Evolutionary conservation across 2,329 filamentous ascomycete species (phyloP).

Genomic region (Cyanodermella asteris): DNA sequence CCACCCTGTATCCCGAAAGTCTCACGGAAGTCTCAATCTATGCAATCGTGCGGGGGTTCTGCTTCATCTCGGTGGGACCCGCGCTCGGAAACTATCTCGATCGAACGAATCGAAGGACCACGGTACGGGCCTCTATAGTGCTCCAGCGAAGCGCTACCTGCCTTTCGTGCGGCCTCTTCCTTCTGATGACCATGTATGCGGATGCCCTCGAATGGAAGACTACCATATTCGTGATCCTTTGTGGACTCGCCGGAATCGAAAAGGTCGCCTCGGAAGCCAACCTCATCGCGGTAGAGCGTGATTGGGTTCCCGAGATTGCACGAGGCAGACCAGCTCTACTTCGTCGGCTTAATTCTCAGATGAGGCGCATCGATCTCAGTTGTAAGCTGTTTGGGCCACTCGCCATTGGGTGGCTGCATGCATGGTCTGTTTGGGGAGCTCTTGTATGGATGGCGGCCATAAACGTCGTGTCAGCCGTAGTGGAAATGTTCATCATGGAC

Average conservation of each 20-base stretch:
- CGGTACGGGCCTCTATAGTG: slow-evolving; percentile 5
- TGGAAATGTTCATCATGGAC: slow-evolving; percentile 21
- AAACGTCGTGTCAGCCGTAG: slow-evolving; percentile 14
- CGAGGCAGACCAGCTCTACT: neutral
- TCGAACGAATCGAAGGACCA: slow-evolving; percentile 3
- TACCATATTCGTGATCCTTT: slow-evolving; percentile 15
- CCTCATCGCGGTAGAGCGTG: slow-evolving; percentile 25
- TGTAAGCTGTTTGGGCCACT: slow-evolving; percentile 35
- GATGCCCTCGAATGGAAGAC: slow-evolving; percentile 4
- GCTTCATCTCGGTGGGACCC: slow-evolving; percentile 5
- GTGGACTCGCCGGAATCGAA: slow-evolving; percentile 20
- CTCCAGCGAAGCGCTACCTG: slow-evolving; percentile 3
- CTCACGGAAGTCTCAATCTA: slow-evolving; percentile 17
- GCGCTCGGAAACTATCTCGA: slow-evolving; percentile 17
- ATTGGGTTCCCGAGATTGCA: slow-evolving; percentile 16
- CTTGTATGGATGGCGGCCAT: slow-evolving; percentile 24
- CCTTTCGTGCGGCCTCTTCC: slow-evolving; percentile 2
- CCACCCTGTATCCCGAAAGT: slow-evolving; percentile 23
- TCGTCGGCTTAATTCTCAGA: slow-evolving; percentile 17
- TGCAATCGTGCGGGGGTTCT: slow-evolving; percentile 3
- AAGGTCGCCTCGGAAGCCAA: slow-evolving; percentile 21
- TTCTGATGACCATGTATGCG: slow-evolving; percentile 4
- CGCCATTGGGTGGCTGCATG: slow-evolving; percentile 15
- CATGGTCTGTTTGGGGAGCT: slow-evolving; percentile 17
- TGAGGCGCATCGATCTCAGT: slow-evolving; percentile 34